Conservation (phyloP, 2,329 filamentous ascomycete species). For the Cytospora chrysosperma region DNA sequence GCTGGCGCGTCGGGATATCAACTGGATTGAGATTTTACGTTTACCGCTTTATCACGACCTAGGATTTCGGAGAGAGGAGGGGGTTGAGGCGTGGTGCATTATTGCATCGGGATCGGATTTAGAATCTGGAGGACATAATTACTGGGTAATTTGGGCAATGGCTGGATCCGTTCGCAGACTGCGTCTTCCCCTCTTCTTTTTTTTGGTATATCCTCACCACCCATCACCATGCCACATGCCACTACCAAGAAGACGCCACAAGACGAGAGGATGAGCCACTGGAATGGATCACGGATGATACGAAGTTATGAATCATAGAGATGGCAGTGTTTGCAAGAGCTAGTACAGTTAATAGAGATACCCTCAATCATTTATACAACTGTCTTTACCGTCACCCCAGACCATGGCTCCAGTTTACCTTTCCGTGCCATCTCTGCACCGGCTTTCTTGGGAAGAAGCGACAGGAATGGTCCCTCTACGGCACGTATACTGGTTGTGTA, state of each 20-base stretch:
- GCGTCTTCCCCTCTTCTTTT: not conserved
- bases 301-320: not conserved
- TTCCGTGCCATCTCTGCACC: not conserved
- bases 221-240: not conserved
- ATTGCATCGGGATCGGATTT: not conserved
- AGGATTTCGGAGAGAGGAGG: not conserved
- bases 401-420: not conserved
- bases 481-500: not conserved
- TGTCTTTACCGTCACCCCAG: conserved; percentile 4
- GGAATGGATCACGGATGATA: conserved; percentile 10
- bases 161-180: conserved; percentile 17
- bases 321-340: conserved; percentile 7
- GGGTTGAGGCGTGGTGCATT: not conserved
- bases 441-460: not conserved
- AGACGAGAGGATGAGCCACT: conserved; percentile 2
- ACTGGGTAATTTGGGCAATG: conserved; percentile 5
- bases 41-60: not conserved
- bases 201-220: not conserved
- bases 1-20: conserved; percentile 12
- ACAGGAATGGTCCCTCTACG: not conserved
- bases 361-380: conserved; percentile 19
- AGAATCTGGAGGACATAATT: not conserved
- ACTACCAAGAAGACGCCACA: conserved; percentile 1
- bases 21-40: conserved; percentile 6
- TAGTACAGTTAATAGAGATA: conserved; percentile 23